Conservation (phyloP, 352 stramenopile species). For the Globisporangium camurandrum region DNA sequence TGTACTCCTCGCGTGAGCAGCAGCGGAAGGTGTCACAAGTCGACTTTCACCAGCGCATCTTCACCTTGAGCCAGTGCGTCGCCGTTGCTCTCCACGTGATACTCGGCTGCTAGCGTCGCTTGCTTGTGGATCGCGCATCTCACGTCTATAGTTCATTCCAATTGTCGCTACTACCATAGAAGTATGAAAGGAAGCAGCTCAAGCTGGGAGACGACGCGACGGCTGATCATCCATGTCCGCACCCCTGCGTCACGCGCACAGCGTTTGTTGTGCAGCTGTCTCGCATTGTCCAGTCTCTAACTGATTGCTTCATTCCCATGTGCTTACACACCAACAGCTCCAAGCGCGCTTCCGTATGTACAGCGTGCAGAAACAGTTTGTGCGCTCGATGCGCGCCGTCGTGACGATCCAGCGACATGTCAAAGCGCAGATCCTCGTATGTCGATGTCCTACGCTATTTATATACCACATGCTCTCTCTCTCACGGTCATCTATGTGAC, state of each 20-base stretch:
- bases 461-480: too few relatives aligned
- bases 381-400: constrained; percentile 21
- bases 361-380: constrained; percentile 41
- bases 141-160: too few relatives aligned
- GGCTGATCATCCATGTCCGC: constrained; percentile 62
- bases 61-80: constrained; percentile 48
- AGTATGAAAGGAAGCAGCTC: constrained; percentile 41
- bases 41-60: constrained; percentile 69
- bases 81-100: too few relatives aligned
- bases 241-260: too few relatives aligned
- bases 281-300: too few relatives aligned
- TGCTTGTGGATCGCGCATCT: not conserved
- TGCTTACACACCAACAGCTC: too few relatives aligned
- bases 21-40: constrained; percentile 66
- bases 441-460: not conserved
- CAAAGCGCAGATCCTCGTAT: constrained; percentile 46
- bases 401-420: constrained; percentile 50
- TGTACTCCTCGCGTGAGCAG: constrained; percentile 64
- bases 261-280: too few relatives aligned
- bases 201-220: constrained; percentile 59
- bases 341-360: constrained; percentile 75
- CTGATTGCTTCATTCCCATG: too few relatives aligned
- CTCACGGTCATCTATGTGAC: too few relatives aligned
- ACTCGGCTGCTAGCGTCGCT: too few relatives aligned
- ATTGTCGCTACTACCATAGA: too few relatives aligned